Percentiles rank a stretch among this genome's conserved stretches.
These are phyloP conservation scores for Mucor plumbeus DNA, from an alignment of 371 early-diverging fungal genomes.

Conservation along the genomic window DNA sequence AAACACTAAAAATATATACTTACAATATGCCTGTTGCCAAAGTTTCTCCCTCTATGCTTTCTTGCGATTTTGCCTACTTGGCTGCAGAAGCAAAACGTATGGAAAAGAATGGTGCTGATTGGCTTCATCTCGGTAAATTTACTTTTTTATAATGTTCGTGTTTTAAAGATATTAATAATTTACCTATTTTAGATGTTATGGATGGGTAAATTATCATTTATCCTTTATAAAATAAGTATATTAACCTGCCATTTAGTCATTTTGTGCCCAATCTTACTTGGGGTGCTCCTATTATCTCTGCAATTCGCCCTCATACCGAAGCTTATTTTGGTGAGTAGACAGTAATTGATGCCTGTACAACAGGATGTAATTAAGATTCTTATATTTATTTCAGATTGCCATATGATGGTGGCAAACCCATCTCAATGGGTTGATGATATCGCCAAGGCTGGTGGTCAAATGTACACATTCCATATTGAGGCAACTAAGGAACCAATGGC, in stretches of 20 bases:
- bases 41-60: conserved; percentile 92
- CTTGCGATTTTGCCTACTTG: conserved; percentile 91
- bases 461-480: conserved; percentile 95
- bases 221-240: not conserved
- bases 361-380: not conserved
- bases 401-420: conserved; percentile 97
- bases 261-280: conserved; percentile 98
- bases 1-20: not conserved
- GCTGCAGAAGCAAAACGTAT: conserved; percentile 90
- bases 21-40: conserved; percentile 69
- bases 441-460: conserved; percentile 90
- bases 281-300: conserved; percentile 93
- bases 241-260: conserved; percentile 64
- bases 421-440: conserved; percentile 93
- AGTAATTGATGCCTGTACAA: not conserved
- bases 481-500: conserved; percentile 80
- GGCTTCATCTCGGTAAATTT: conserved; percentile 87
- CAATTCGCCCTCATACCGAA: conserved; percentile 86
- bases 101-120: conserved; percentile 92
- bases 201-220: conserved; percentile 65
- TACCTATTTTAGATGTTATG: conserved; percentile 69
- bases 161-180: not conserved
- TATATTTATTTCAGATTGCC: conserved; percentile 76
- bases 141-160: not conserved
- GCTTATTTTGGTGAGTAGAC: conserved; percentile 79